These are phyloP conservation scores for Penicillium sp. DNA, from an alignment of 2,329 filamentous ascomycete genomes.

Conservation along the genomic window DNA sequence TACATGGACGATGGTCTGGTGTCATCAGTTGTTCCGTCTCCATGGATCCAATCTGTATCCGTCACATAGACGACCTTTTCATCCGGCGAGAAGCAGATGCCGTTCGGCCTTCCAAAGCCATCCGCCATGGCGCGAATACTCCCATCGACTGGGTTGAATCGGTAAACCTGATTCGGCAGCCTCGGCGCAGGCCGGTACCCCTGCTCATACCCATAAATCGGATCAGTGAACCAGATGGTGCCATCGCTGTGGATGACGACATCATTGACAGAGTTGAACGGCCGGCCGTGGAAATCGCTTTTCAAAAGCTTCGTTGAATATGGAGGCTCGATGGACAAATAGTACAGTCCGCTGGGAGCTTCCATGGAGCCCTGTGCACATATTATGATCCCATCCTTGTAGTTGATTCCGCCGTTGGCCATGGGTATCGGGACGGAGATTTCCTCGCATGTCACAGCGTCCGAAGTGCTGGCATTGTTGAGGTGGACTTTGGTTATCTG, in stretches of 20 bases:
- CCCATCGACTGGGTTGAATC: constrained; percentile 42
- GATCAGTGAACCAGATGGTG: constrained; percentile 47
- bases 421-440: constrained; percentile 45
- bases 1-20: constrained; percentile 33
- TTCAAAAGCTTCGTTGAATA: constrained; percentile 32
- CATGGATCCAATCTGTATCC: constrained; percentile 42
- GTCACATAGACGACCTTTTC: constrained; percentile 46
- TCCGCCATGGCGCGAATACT: constrained; percentile 45
- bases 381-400: constrained; percentile 46
- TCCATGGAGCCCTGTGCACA: constrained; percentile 46
- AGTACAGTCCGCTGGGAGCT: constrained; percentile 21
- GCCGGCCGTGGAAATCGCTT: constrained; percentile 41
- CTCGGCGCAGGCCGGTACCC: constrained; percentile 38
- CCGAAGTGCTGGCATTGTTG: not conserved
- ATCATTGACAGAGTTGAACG: constrained; percentile 47
- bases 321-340: constrained; percentile 24
- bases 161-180: constrained; percentile 45
- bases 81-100: constrained; percentile 49
- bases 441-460: constrained; percentile 17
- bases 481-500: constrained; percentile 29
- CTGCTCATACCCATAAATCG: constrained; percentile 43
- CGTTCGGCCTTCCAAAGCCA: constrained; percentile 48
- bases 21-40: constrained; percentile 26
- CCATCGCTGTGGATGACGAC: constrained; percentile 41
- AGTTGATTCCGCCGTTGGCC: constrained; percentile 58